phyloP scores from a whole-genome alignment of 805 yeast genomes.

The Lipomyces lipofer region DNA sequence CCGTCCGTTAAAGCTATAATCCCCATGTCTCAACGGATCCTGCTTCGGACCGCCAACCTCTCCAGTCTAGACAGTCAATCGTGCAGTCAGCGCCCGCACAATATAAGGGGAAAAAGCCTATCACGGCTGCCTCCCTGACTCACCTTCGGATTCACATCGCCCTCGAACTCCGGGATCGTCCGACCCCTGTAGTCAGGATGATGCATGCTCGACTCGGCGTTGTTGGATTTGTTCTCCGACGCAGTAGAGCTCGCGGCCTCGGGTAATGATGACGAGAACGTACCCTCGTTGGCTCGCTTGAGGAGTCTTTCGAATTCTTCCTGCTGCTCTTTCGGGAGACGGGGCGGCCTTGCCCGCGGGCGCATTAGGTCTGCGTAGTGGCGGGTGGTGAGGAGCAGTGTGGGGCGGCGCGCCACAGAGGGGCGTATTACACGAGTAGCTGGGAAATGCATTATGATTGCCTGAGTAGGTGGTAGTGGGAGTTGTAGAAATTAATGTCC shows the following conservation, averaged over 20 bases:
- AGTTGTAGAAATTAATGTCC: too few species aligned
- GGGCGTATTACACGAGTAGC: too few species aligned
- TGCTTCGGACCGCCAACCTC: constrained; percentile 98
- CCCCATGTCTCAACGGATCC: constrained; percentile 88
- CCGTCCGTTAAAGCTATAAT: constrained; percentile 93
- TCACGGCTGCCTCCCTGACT: neutral
- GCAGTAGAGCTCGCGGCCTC: constrained; percentile 34
- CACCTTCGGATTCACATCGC: constrained; percentile 77
- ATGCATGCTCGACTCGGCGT: constrained; percentile 34
- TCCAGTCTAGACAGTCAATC: constrained; percentile 57
- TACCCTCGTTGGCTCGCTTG: constrained; percentile 67
- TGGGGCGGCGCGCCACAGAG: neutral
- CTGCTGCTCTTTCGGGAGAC: constrained; percentile 75
- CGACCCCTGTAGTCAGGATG: constrained; percentile 57
- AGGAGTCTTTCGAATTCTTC: constrained; percentile 89
- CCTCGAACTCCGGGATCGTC: constrained; percentile 92
- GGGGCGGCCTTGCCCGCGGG: constrained; percentile 59
- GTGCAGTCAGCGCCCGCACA: neutral
- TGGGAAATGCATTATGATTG: too few species aligned
- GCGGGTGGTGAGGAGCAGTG: neutral
- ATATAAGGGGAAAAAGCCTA: neutral
- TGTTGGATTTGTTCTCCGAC: constrained; percentile 49
- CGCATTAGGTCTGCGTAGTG: constrained; percentile 17
- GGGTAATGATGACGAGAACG: constrained; percentile 35
- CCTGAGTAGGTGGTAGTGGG: too few species aligned